These are phyloP conservation scores for Laguncularia racemosa DNA, from an alignment of 345 rosid species.

Conservation along the genomic window DNA sequence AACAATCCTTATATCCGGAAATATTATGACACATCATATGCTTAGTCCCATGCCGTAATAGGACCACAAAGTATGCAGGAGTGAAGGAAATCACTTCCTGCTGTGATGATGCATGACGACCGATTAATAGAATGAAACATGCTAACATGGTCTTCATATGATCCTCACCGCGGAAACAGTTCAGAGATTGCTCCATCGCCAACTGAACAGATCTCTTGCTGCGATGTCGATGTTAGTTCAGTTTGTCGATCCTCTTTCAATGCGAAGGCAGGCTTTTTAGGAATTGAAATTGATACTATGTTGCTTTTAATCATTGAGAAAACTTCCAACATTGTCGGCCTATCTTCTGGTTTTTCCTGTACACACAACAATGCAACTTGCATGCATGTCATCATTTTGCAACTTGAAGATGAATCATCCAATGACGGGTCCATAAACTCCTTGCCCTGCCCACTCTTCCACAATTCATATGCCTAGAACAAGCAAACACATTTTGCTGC, in stretches of 20 bases:
- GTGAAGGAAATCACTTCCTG: too few relatives aligned
- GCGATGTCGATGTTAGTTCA: neutral
- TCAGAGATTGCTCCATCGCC: conserved; percentile 21
- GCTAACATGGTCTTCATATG: conserved; percentile 2
- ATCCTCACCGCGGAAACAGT: conserved; percentile 23
- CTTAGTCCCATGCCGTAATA: too few relatives aligned
- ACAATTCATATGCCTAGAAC: conserved; percentile 22
- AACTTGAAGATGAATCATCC: conserved; percentile 18
- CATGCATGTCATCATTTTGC: conserved; percentile 21
- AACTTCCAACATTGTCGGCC: conserved; percentile 27
- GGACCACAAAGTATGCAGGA: too few relatives aligned
- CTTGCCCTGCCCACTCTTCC: conserved; percentile 14
- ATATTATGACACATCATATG: too few relatives aligned
- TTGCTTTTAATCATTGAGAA: conserved; percentile 16
- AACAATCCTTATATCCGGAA: too few relatives aligned
- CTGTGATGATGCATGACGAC: too few relatives aligned
- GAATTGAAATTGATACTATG: neutral
- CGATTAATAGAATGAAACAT: too few relatives aligned
- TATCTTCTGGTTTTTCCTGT: conserved; percentile 19
- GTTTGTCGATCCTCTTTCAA: neutral
- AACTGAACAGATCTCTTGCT: conserved; percentile 12
- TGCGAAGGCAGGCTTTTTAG: conserved; percentile 31
- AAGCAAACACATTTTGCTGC: neutral
- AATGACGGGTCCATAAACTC: conserved; percentile 19
- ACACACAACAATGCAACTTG: conserved; percentile 30